Conservation (phyloP, 1,139 yeast genomes). For the Candida glucosophila region DNA sequence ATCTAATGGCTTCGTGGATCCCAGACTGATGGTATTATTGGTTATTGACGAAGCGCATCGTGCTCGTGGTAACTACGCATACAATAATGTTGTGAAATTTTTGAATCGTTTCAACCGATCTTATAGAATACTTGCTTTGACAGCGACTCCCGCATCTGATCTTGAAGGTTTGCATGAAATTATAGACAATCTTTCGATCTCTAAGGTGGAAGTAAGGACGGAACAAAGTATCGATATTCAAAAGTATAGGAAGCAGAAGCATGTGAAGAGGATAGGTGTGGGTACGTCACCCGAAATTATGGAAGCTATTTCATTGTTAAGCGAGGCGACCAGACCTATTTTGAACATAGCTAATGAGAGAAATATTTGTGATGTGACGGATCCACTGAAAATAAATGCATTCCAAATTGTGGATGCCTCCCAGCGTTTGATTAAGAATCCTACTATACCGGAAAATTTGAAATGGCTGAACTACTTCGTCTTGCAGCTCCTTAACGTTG, state of each 20-base stretch:
- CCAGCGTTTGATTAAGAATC: slow-evolving; percentile 44
- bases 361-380: slow-evolving; percentile 53
- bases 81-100: slow-evolving; percentile 69
- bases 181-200: slow-evolving; percentile 61
- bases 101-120: slow-evolving; percentile 56
- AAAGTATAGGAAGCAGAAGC: slow-evolving; percentile 68
- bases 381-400: slow-evolving; percentile 61
- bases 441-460: slow-evolving; percentile 50
- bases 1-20: slow-evolving; percentile 63
- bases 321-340: slow-evolving; percentile 55
- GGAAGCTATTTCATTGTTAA: slow-evolving; percentile 35
- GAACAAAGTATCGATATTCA: slow-evolving; percentile 75
- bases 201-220: slow-evolving; percentile 77
- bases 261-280: slow-evolving; percentile 51
- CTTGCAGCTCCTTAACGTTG: slow-evolving; percentile 54
- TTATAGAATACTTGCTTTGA: slow-evolving; percentile 71
- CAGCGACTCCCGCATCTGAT: slow-evolving; percentile 93
- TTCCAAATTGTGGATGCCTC: slow-evolving; percentile 68
- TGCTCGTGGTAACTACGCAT: slow-evolving; percentile 84
- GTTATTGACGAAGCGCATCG: slow-evolving; percentile 96
- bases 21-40: slow-evolving; percentile 63
- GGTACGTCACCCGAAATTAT: slow-evolving; percentile 44
- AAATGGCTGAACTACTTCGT: slow-evolving; percentile 64
- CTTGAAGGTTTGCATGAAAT: slow-evolving; percentile 85
- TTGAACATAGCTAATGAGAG: slow-evolving; percentile 56